Percentiles rank a stretch among this genome's conserved stretches.
Evolutionary conservation across 768 basidiomycete species (phyloP).

Genomic region (Lepiota venenata): DNA sequence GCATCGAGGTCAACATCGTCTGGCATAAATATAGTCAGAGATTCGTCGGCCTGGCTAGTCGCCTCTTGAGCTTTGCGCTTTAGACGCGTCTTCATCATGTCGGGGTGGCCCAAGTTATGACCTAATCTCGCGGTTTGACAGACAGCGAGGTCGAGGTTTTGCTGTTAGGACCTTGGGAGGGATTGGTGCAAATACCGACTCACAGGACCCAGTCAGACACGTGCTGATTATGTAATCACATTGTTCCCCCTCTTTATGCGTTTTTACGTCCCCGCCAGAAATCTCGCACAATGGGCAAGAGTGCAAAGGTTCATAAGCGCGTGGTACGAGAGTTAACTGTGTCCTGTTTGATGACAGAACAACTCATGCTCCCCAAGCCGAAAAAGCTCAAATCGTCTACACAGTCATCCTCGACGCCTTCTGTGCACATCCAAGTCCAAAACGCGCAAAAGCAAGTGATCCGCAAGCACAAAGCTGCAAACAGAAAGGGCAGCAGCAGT

Average conservation of each 20-base stretch:
- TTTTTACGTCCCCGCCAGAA: neutral
- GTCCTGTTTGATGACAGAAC: neutral
- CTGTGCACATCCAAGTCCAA: slow-evolving; percentile 34
- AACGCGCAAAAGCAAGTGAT: slow-evolving; percentile 47
- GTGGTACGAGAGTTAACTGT: slow-evolving; percentile 33
- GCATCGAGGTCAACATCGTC: slow-evolving; percentile 64
- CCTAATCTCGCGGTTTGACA: slow-evolving; percentile 29
- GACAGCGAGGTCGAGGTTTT: slow-evolving; percentile 31
- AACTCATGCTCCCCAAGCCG: slow-evolving; percentile 18
- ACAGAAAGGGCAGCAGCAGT: slow-evolving; percentile 17
- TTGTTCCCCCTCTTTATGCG: neutral
- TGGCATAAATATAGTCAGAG: slow-evolving; percentile 49
- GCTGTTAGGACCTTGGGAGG: neutral
- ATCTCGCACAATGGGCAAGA: slow-evolving; percentile 49
- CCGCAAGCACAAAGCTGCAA: slow-evolving; percentile 40
- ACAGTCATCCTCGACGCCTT: slow-evolving; percentile 12
- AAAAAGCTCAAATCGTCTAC: slow-evolving; percentile 36
- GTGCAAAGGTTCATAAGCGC: slow-evolving; percentile 64
- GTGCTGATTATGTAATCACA: slow-evolving; percentile 28
- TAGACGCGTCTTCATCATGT: slow-evolving; percentile 54
- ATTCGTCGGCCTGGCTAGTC: slow-evolving; percentile 31
- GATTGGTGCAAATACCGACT: neutral
- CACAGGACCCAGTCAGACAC: slow-evolving; percentile 23
- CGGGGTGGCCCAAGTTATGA: slow-evolving; percentile 6
- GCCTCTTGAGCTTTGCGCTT: slow-evolving; percentile 50